These are phyloP conservation scores for Diaporthe citri DNA, from an alignment of 2,329 filamentous ascomycete species.

Conservation along the genomic window DNA sequence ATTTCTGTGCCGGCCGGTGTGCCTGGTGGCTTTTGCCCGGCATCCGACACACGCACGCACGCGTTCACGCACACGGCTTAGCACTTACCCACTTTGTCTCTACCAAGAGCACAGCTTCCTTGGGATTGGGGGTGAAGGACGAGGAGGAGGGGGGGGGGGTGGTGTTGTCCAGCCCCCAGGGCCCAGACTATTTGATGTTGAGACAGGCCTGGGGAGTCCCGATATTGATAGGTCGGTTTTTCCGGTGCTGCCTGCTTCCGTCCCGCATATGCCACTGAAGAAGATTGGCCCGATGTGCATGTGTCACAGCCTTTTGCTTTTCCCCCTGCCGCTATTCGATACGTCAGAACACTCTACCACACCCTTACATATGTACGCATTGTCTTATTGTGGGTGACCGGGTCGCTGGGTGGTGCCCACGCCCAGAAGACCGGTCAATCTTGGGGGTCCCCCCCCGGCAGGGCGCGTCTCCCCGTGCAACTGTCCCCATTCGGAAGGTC, in stretches of 20 bases:
- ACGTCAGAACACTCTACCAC: conserved; percentile 5
- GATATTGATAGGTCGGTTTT: conserved; percentile 30
- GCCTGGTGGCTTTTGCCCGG: conserved; percentile 5
- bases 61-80: background rate
- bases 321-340: conserved; percentile 14
- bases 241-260: conserved; percentile 28
- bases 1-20: conserved; percentile 25
- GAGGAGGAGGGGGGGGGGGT: background rate
- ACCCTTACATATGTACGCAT: conserved; percentile 24
- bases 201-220: conserved; percentile 21
- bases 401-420: conserved; percentile 1
- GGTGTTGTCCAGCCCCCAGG: background rate
- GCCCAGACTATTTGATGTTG: conserved; percentile 20
- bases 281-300: conserved; percentile 30
- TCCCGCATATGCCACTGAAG: conserved; percentile 28
- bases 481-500: conserved; percentile 19
- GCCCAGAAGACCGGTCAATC: background rate
- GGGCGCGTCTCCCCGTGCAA: conserved; percentile 8
- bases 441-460: background rate
- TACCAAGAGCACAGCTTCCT: background rate
- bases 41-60: conserved; percentile 10
- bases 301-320: conserved; percentile 26
- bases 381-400: conserved; percentile 19
- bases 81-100: conserved; percentile 2
- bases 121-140: background rate